Conservation (phyloP, 192 early-diverging fungal genomes). For the Haplosporangium gracile region DNA sequence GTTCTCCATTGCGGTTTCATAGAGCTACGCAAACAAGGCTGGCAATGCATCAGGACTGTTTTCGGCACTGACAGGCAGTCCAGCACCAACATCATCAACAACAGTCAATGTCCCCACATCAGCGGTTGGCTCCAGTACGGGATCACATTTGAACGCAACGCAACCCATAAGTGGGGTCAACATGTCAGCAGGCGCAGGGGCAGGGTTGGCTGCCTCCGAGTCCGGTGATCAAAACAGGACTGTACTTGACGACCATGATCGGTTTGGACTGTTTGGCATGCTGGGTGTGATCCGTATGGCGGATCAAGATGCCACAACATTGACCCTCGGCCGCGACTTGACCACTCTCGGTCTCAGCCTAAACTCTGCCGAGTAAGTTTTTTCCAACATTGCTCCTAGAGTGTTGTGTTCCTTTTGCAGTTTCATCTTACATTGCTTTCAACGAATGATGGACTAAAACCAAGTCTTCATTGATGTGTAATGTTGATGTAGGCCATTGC, state of each 20-base stretch:
- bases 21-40: constrained; percentile 60
- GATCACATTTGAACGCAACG: constrained; percentile 19
- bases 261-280: constrained; percentile 89
- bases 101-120: constrained; percentile 2
- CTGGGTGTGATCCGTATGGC: constrained; percentile 85
- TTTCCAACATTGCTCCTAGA: neutral
- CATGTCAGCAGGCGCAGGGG: neutral
- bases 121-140: neutral
- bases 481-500: constrained; percentile 67
- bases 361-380: constrained; percentile 75
- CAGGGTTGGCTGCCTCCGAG: constrained; percentile 1
- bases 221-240: neutral
- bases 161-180: neutral
- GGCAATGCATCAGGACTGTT: constrained; percentile 46
- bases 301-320: constrained; percentile 81
- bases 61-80: constrained; percentile 49
- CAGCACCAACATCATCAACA: constrained; percentile 41
- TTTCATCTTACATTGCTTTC: neutral
- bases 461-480: neutral
- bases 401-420: neutral
- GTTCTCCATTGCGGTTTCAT: neutral
- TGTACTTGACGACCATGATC: constrained; percentile 62
- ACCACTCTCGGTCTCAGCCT: constrained; percentile 86
- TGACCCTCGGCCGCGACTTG: constrained; percentile 92
- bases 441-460: neutral